phyloP scores from a whole-genome alignment of 768 basidiomycete genomes.

The Naganishia vishniacii region DNA sequence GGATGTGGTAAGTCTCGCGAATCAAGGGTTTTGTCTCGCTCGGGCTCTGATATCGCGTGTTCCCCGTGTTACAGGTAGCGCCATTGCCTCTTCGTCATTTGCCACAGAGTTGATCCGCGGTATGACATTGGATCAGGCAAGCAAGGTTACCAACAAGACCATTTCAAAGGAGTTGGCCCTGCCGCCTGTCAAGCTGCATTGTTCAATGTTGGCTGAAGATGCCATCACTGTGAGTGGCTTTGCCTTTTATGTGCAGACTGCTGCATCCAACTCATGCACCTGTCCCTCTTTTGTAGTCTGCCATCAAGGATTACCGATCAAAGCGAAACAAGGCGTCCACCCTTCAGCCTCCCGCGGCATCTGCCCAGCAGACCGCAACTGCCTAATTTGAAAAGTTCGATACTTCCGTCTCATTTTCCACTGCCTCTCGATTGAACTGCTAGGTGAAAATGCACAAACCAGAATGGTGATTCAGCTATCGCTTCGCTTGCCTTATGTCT shows the following conservation, averaged over 20 bases:
- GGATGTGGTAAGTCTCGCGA: constrained; percentile 65
- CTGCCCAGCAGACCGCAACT: constrained; percentile 11
- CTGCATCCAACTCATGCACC: no score
- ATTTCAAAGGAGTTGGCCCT: constrained; percentile 92
- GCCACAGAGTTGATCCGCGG: constrained; percentile 99
- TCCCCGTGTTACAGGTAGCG: constrained; percentile 39
- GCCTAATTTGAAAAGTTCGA: background rate
- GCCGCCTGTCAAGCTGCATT: constrained; percentile 78
- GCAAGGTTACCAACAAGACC: constrained; percentile 96
- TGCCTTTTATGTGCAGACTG: no score
- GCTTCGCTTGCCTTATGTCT: background rate
- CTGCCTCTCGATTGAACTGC: no score
- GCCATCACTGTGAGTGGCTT: constrained; percentile 64
- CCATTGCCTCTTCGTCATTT: constrained; percentile 94
- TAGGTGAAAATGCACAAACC: constrained; percentile 1
- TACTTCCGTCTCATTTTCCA: background rate
- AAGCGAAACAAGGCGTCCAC: constrained; percentile 58
- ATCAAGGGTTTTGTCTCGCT: no score
- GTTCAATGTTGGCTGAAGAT: constrained; percentile 87
- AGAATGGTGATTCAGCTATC: background rate
- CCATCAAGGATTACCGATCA: constrained; percentile 88
- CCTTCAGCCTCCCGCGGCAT: background rate
- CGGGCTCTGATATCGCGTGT: no score
- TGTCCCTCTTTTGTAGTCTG: constrained; percentile 56
- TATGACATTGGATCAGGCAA: constrained; percentile 84